phyloP scores from a whole-genome alignment of 768 basidiomycete genomes.

The Mycena kentingensis region DNA sequence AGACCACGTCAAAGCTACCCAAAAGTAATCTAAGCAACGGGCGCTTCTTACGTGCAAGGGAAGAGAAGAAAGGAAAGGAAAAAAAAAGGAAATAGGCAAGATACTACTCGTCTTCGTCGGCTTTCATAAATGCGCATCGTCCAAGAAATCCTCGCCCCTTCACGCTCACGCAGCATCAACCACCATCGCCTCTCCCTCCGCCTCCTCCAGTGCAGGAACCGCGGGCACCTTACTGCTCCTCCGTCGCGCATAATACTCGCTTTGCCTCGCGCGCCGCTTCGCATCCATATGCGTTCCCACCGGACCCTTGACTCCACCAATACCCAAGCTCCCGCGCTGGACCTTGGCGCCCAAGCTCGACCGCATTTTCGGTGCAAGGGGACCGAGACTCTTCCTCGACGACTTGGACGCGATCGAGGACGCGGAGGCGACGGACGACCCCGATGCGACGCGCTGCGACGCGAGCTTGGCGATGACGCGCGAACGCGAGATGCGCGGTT shows the following conservation, averaged over 20 bases:
- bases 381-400: conserved; percentile 28
- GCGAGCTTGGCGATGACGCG: conserved; percentile 77
- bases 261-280: conserved; percentile 75
- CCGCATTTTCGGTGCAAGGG: conserved; percentile 32
- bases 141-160: too few species aligned
- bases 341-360: conserved; percentile 57
- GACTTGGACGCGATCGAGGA: conserved; percentile 4
- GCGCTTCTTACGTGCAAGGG: too few species aligned
- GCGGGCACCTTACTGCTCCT: conserved; percentile 41
- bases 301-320: conserved; percentile 25
- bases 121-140: too few species aligned
- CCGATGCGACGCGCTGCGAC: conserved; percentile 62
- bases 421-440: conserved; percentile 27
- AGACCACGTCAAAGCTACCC: too few species aligned
- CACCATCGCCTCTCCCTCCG: not conserved
- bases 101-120: too few species aligned
- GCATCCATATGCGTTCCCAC: conserved; percentile 56
- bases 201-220: not conserved
- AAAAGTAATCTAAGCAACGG: too few species aligned
- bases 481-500: conserved; percentile 79
- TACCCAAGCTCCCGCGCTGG: conserved; percentile 40
- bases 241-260: conserved; percentile 63
- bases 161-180: too few species aligned
- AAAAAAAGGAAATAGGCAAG: too few species aligned
- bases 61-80: too few species aligned